Evolutionary conservation across 148 eudicot genomes (phyloP).

Genomic region (Silene latifolia): DNA sequence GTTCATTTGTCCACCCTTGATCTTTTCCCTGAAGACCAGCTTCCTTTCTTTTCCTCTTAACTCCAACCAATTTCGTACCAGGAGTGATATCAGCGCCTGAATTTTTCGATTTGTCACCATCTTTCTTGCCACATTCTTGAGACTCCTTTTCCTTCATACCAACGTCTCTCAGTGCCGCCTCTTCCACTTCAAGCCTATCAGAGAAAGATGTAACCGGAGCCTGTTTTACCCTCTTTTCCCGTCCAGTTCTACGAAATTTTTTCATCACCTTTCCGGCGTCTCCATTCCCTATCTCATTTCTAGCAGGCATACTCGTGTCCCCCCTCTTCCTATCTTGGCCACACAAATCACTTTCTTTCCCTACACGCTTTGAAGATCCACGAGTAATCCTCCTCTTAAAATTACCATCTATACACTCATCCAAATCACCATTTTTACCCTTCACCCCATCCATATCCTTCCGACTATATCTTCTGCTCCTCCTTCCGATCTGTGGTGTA

Average conservation of each 20-base stretch:
- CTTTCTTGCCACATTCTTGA: not conserved
- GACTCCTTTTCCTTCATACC: slow-evolving; percentile 10
- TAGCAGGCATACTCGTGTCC: slow-evolving; percentile 1
- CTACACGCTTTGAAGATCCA: slow-evolving; percentile 14
- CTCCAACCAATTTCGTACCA: slow-evolving; percentile 30
- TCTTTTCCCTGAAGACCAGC: slow-evolving; percentile 28
- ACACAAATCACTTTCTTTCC: slow-evolving; percentile 7
- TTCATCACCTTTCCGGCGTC: not conserved
- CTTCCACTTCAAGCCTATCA: slow-evolving; percentile 14
- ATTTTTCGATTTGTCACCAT: not conserved
- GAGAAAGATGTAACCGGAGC: slow-evolving; percentile 13
- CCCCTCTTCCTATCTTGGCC: slow-evolving; percentile 9
- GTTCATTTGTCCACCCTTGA: slow-evolving; percentile 71
- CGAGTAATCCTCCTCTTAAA: slow-evolving; percentile 22
- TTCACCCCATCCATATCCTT: slow-evolving; percentile 7
- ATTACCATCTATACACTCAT: slow-evolving; percentile 1
- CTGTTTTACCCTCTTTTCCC: slow-evolving; percentile 3
- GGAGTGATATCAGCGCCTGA: not conserved
- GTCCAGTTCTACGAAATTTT: not conserved
- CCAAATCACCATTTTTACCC: not conserved
- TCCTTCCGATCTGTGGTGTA: slow-evolving; percentile 9
- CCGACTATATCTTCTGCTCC: not conserved
- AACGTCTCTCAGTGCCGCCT: slow-evolving; percentile 8
- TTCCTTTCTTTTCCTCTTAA: slow-evolving; percentile 59
- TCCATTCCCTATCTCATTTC: slow-evolving; percentile 4